phyloP scores from a whole-genome alignment of 768 basidiomycete genomes.

The Leccinum boreale region DNA sequence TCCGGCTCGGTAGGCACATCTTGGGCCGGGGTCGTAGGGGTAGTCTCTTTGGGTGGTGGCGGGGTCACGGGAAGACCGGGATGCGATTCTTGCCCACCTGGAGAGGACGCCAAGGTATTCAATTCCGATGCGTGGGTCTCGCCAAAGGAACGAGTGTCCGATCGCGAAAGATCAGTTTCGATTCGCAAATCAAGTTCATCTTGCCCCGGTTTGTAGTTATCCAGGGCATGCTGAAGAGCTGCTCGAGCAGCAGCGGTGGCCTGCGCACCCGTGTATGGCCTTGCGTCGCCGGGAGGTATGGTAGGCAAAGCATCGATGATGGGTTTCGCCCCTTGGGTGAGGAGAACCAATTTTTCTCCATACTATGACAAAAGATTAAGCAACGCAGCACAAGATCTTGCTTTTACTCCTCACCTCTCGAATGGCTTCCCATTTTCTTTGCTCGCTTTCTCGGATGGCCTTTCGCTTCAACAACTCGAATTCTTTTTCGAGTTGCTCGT shows the following conservation, averaged over 20 bases:
- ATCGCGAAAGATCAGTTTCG: conserved; percentile 55
- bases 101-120: conserved; percentile 45
- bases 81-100: conserved; percentile 23
- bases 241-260: conserved; percentile 69
- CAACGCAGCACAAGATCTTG: not conserved
- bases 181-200: conserved; percentile 48
- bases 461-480: conserved; percentile 72
- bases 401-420: conserved; percentile 53
- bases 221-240: conserved; percentile 72
- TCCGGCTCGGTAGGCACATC: conserved; percentile 34
- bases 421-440: conserved; percentile 75
- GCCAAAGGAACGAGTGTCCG: conserved; percentile 80
- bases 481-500: conserved; percentile 65
- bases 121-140: conserved; percentile 80
- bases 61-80: conserved; percentile 43
- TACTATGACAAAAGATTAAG: conserved; percentile 44
- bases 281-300: conserved; percentile 54
- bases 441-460: conserved; percentile 71
- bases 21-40: conserved; percentile 18
- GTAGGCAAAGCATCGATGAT: conserved; percentile 62
- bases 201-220: conserved; percentile 71
- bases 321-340: conserved; percentile 67
- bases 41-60: conserved; percentile 34
- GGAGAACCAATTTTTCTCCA: conserved; percentile 72
- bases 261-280: conserved; percentile 60